Conservation (phyloP, 352 stramenopile genomes). For the Phytophthora megakarya region DNA sequence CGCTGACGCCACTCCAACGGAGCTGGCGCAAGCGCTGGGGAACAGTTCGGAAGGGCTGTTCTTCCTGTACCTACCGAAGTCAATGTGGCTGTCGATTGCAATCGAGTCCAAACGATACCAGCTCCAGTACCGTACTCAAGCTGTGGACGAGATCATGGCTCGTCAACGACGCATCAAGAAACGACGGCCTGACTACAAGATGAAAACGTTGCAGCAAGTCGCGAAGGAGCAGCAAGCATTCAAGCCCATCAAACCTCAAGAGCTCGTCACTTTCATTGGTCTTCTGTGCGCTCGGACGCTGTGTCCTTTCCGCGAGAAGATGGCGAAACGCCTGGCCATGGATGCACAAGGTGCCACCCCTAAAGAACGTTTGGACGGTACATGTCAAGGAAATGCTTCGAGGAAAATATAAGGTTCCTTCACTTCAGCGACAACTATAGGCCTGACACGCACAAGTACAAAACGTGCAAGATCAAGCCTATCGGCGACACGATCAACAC, state of each 20-base stretch:
- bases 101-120: constrained; percentile 5
- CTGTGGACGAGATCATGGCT: constrained; percentile 5
- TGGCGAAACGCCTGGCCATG: constrained; percentile 6
- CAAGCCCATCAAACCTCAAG: constrained; percentile 2
- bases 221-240: constrained; percentile 1
- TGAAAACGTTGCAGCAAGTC: constrained; percentile 11
- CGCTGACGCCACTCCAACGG: neutral
- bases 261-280: constrained; percentile 9
- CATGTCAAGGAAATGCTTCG: neutral
- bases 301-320: neutral
- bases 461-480: constrained; percentile 1
- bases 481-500: neutral
- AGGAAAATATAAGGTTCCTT: neutral
- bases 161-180: constrained; percentile 1
- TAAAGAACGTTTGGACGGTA: constrained; percentile 5
- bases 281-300: constrained; percentile 7
- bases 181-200: neutral
- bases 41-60: constrained; percentile 3
- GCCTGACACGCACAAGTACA: neutral
- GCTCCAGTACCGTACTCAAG: neutral
- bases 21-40: neutral
- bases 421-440: constrained; percentile 2
- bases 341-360: neutral
- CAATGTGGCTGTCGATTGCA: constrained; percentile 7
- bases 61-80: constrained; percentile 9